Evolutionary conservation across 2,329 filamentous ascomycete species (phyloP), one percentile per base, ranked within the genome.

Genomic region (Venturia effusa): DNA sequence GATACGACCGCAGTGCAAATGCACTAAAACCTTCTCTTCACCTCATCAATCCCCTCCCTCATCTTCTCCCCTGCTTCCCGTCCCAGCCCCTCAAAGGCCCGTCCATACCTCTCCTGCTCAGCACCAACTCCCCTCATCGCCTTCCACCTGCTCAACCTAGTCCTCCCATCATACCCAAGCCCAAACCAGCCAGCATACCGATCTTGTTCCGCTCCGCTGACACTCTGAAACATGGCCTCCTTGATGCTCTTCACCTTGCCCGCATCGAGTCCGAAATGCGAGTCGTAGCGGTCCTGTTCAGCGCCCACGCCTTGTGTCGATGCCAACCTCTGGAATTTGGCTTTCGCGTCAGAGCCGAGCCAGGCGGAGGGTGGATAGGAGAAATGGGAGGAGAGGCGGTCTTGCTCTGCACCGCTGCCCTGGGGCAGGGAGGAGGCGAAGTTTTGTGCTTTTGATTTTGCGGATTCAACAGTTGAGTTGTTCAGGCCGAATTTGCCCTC

Each of bases 181-280:
- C 62, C 62, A 43, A 64, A 64, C 45, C 45, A 48, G n/a, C 41
- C 45, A 4, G 22, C 43, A 59, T 63, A 63, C 22, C 61, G 27
- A 43, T 63, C 61, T 22, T 63, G 61, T 32, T 63, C 61, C n/a
- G 61, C 61, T 2, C 61, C 48, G 41, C 41, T 62, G 17, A 51
- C 34, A 51, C 61, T 40, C n/a, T 63, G 39, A 17, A 63, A 59
- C n/a, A 63, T 43, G 10, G 62, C 39, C 19, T 64, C 37, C 40
- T 59, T 61, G 8, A 55, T 17, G n/a, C 59, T 54, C 40, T 51
- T 34, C 32, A 64, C 51, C 19, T 60, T 27, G 10, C 37, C 32
- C 17, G 34, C 54, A 27, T 64, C 62, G 15, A 64, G 37, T 32
- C 39, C 32, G 17, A 64, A 60, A 45, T 64, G 51, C 17, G 54